phyloP scores from a whole-genome alignment of 2,329 filamentous ascomycete genomes.

The Cladophialophora carrionii region DNA sequence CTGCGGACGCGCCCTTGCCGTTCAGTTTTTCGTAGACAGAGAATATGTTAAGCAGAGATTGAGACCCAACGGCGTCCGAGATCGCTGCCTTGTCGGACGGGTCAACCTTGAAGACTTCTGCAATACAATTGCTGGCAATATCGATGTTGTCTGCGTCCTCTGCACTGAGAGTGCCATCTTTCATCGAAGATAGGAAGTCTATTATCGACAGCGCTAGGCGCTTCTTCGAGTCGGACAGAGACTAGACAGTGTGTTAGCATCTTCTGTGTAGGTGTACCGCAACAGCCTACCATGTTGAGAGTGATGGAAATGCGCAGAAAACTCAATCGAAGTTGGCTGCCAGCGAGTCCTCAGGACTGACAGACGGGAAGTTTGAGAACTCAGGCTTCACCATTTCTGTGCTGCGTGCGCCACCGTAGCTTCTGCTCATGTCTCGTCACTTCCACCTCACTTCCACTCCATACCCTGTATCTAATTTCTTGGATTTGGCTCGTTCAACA shows the following conservation, averaged over 20 bases:
- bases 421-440: background rate
- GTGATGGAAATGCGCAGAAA: background rate
- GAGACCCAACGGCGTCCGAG: conserved; percentile 75
- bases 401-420: background rate
- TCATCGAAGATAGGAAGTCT: conserved; percentile 86
- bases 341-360: background rate
- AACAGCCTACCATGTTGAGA: background rate
- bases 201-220: conserved; percentile 95
- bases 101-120: conserved; percentile 93
- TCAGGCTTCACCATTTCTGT: background rate
- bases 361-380: background rate
- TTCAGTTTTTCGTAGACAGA: conserved; percentile 95
- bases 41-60: conserved; percentile 90
- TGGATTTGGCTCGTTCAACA: background rate
- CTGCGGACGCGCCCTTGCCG: conserved; percentile 58
- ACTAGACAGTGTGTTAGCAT: conserved; percentile 15
- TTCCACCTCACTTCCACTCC: background rate
- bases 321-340: background rate
- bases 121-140: conserved; percentile 90
- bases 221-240: conserved; percentile 64
- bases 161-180: conserved; percentile 81
- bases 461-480: background rate
- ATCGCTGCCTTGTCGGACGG: conserved; percentile 73
- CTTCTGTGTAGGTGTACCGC: background rate
- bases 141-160: conserved; percentile 95